phyloP scores from a whole-genome alignment of 768 basidiomycete genomes.

The Aureoboletus auriporus region DNA sequence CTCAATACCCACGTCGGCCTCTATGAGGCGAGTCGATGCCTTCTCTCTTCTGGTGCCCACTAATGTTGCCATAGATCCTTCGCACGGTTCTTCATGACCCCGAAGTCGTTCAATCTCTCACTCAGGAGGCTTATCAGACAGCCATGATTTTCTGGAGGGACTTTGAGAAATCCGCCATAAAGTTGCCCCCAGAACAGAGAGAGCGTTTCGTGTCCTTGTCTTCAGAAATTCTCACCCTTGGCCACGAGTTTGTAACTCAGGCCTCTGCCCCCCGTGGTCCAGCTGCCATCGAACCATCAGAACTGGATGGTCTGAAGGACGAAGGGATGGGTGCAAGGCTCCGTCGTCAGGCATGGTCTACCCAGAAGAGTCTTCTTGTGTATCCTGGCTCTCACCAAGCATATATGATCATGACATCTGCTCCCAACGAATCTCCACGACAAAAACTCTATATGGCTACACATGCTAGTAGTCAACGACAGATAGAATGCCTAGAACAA shows the following conservation, averaged over 20 bases:
- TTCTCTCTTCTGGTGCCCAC: slow-evolving; percentile 13
- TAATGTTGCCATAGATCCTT: slow-evolving; percentile 50
- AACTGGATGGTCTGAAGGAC: slow-evolving; percentile 71
- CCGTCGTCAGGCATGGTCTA: slow-evolving; percentile 72
- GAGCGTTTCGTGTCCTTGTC: slow-evolving; percentile 85
- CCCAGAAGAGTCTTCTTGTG: slow-evolving; percentile 70
- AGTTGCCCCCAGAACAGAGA: slow-evolving; percentile 75
- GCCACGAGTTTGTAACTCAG: slow-evolving; percentile 79
- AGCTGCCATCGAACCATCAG: slow-evolving; percentile 61
- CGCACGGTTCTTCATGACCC: slow-evolving; percentile 66
- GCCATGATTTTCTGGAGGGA: slow-evolving; percentile 94
- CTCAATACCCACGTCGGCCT: slow-evolving; percentile 91
- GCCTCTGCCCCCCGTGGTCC: slow-evolving; percentile 61
- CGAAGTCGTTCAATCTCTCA: slow-evolving; percentile 59
- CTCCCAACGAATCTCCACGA: slow-evolving; percentile 80
- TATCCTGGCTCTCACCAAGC: slow-evolving; percentile 88
- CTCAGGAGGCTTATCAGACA: slow-evolving; percentile 75
- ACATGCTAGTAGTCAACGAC: slow-evolving; percentile 69
- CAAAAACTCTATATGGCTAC: slow-evolving; percentile 78
- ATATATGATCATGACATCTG: slow-evolving; percentile 88
- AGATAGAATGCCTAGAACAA: slow-evolving; percentile 73
- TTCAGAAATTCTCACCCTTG: slow-evolving; percentile 83
- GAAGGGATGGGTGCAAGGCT: slow-evolving; percentile 71
- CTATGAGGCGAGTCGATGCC: slow-evolving; percentile 63
- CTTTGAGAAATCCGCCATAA: slow-evolving; percentile 96